Conservation (phyloP, 768 basidiomycete species). For the Rhizopogon roseolus region DNA sequence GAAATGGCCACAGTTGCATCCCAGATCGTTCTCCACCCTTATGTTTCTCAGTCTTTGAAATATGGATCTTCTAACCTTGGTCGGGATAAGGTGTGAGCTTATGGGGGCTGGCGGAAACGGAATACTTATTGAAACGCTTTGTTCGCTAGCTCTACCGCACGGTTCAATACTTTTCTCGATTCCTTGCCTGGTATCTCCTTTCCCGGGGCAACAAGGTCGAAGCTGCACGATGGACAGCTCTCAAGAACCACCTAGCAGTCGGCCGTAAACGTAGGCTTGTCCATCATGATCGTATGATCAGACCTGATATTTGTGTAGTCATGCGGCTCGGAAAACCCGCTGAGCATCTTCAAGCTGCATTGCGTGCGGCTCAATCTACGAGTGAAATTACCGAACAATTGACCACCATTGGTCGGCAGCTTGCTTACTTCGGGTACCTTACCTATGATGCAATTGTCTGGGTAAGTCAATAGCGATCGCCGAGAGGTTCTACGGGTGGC, state of each 20-base stretch:
- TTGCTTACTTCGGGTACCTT: constrained; percentile 87
- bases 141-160: constrained; percentile 72
- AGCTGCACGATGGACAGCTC: constrained; percentile 73
- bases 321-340: constrained; percentile 91
- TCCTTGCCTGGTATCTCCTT: constrained; percentile 81
- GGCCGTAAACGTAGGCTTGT: constrained; percentile 69
- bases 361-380: constrained; percentile 58
- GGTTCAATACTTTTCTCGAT: constrained; percentile 85
- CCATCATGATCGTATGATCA: background rate
- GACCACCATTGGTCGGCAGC: constrained; percentile 74
- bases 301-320: constrained; percentile 41
- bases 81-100: constrained; percentile 73
- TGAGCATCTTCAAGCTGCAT: constrained; percentile 88
- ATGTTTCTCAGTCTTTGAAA: constrained; percentile 69
- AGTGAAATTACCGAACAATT: constrained; percentile 66
- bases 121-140: background rate
- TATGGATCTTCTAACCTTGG: constrained; percentile 79
- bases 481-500: background rate
- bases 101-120: background rate
- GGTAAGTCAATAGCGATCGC: constrained; percentile 42
- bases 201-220: constrained; percentile 64
- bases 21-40: constrained; percentile 83
- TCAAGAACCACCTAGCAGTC: constrained; percentile 81
- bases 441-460: constrained; percentile 79
- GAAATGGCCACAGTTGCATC: constrained; percentile 45